These are phyloP conservation scores for Oryza rufipogon DNA, from an alignment of 176 grass and related monocot genomes.

Conservation along the genomic window DNA sequence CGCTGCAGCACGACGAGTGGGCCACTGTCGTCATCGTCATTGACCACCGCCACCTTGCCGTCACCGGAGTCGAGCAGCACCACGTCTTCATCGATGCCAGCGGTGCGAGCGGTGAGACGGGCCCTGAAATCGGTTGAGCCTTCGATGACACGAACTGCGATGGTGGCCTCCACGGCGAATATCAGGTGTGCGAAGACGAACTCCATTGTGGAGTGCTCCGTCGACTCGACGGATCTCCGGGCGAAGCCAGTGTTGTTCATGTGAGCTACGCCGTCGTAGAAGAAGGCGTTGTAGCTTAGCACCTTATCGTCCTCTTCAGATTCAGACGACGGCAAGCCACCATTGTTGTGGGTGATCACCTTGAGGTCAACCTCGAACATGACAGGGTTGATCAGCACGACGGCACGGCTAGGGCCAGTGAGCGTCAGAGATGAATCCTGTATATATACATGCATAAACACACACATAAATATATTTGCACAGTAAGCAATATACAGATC, in stretches of 20 bases:
- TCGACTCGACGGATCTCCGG: neutral
- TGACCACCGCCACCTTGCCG: no score
- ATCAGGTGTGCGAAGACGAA: neutral
- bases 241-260: neutral
- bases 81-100: neutral
- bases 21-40: neutral
- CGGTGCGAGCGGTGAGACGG: neutral
- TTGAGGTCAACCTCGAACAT: slow-evolving; percentile 17
- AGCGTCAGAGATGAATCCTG: neutral
- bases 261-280: no score
- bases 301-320: neutral
- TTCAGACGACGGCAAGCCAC: neutral
- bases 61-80: neutral
- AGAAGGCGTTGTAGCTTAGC: neutral
- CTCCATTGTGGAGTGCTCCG: neutral
- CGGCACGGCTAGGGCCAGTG: slow-evolving; percentile 16
- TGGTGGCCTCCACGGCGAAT: neutral
- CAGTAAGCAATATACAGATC: neutral
- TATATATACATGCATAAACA: neutral
- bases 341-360: neutral
- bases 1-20: neutral
- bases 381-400: neutral
- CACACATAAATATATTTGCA: no score
- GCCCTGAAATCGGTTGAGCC: neutral
- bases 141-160: neutral